These are phyloP conservation scores for Bolboschoenoplectus hybrid DNA, from an alignment of 202 grass and related monocot genomes.

Conservation along the genomic window DNA sequence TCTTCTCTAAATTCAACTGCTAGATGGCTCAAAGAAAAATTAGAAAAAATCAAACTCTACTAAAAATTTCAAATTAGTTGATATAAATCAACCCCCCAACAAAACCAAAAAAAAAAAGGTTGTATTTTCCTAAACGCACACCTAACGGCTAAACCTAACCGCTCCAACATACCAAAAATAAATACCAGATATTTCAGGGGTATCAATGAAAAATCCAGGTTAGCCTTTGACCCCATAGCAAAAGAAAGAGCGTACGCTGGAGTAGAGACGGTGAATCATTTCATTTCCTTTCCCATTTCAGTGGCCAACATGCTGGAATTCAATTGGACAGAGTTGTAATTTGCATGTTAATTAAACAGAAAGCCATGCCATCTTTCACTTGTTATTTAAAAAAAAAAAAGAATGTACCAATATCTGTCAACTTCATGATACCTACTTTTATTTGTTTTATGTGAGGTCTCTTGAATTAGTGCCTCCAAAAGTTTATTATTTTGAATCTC, in stretches of 20 bases:
- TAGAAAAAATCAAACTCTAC: neutral
- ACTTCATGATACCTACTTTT: neutral
- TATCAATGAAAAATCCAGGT: neutral
- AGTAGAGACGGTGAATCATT: neutral
- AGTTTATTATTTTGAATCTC: slow-evolving; percentile 6
- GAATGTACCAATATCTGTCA: neutral
- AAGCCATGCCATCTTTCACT: neutral
- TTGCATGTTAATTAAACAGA: slow-evolving; percentile 3
- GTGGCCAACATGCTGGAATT: neutral
- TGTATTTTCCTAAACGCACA: neutral
- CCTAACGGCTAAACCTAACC: neutral
- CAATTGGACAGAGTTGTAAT: neutral
- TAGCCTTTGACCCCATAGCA: neutral
- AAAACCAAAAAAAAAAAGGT: neutral
- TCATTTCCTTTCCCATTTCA: slow-evolving; percentile 19
- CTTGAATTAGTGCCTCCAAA: neutral
- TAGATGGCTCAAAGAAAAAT: neutral
- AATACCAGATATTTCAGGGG: neutral
- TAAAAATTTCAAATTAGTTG: neutral
- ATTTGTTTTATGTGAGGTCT: neutral
- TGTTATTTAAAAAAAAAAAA: neutral
- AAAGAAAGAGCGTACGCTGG: neutral
- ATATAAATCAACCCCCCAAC: neutral
- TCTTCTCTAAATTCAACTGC: neutral
- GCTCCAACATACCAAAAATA: neutral